Evolutionary conservation across 1,284 basidiomycete species (phyloP).

Genomic region (Meripilus lineatus): DNA sequence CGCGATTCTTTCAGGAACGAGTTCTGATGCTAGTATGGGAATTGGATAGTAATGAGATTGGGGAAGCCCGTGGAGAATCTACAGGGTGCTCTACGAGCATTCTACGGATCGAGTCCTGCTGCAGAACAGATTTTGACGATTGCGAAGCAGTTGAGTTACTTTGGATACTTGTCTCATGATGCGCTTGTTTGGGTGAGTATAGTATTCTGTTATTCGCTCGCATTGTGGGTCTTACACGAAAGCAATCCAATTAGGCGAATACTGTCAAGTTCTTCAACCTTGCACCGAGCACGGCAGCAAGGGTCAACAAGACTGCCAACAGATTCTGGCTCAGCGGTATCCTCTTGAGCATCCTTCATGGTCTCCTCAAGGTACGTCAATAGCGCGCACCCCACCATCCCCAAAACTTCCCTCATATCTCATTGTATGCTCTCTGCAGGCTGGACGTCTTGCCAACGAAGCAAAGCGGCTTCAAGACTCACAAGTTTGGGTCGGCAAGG

Average conservation of each 20-base stretch:
- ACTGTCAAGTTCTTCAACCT: constrained; percentile 67
- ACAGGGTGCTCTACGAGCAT: constrained; percentile 85
- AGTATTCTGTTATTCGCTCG: constrained; percentile 2
- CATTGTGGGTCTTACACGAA: neutral
- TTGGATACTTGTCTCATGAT: constrained; percentile 85
- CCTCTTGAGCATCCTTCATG: constrained; percentile 66
- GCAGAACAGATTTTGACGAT: constrained; percentile 82
- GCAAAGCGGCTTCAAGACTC: constrained; percentile 44
- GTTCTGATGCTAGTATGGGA: neutral
- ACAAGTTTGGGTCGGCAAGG: constrained; percentile 50
- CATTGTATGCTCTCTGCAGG: constrained; percentile 34
- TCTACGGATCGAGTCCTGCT: constrained; percentile 50
- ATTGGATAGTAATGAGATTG: constrained; percentile 74
- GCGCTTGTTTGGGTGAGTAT: constrained; percentile 77
- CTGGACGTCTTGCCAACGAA: constrained; percentile 55
- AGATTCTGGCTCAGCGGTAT: constrained; percentile 93
- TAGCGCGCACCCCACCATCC: neutral
- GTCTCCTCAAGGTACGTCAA: constrained; percentile 56
- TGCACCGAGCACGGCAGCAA: constrained; percentile 59
- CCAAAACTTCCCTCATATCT: neutral
- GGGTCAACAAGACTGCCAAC: constrained; percentile 70
- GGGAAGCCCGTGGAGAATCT: constrained; percentile 95
- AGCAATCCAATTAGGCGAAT: constrained; percentile 44
- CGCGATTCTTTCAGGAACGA: too few relatives aligned
- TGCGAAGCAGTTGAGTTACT: constrained; percentile 85